Percentiles rank a stretch among this genome's conserved stretches.
Evolutionary conservation across 2,329 filamentous ascomycete genomes (phyloP).

Genomic region (Cercospora sp.): DNA sequence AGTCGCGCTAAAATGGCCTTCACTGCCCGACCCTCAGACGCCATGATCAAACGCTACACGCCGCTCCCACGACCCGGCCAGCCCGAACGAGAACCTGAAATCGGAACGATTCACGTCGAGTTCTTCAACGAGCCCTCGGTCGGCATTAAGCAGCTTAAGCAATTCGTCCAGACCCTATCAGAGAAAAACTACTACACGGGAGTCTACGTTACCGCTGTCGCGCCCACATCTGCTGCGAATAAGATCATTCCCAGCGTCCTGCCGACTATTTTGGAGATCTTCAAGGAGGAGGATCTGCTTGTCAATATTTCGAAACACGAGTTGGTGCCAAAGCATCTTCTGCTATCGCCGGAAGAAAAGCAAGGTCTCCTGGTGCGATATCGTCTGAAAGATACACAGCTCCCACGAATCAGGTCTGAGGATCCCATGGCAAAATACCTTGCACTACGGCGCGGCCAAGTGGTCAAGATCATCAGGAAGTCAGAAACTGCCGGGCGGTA

Average conservation of each 20-base stretch:
- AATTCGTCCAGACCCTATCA: constrained; percentile 80
- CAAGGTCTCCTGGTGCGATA: constrained; percentile 80
- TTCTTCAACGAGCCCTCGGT: constrained; percentile 79
- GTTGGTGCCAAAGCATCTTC: constrained; percentile 87
- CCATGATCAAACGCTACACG: constrained; percentile 83
- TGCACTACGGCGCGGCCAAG: constrained; percentile 84
- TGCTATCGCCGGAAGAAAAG: constrained; percentile 91
- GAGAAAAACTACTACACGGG: constrained; percentile 82
- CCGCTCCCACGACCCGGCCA: constrained; percentile 64
- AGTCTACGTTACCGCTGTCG: constrained; percentile 80
- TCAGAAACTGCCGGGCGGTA: constrained; percentile 95
- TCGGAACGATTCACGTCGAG: constrained; percentile 90
- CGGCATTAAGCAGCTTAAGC: constrained; percentile 88
- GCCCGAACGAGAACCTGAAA: constrained; percentile 59
- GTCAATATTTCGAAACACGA: constrained; percentile 99
- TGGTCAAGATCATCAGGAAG: constrained; percentile 97
- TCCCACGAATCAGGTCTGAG: constrained; percentile 85
- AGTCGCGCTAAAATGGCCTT: constrained; percentile 85
- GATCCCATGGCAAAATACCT: constrained; percentile 93
- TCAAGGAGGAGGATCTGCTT: constrained; percentile 90
- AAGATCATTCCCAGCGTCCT: constrained; percentile 80
- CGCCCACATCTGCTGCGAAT: constrained; percentile 82
- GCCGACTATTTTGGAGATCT: constrained; percentile 84
- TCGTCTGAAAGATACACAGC: constrained; percentile 93
- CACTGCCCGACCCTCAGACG: constrained; percentile 77